Evolutionary conservation across 768 basidiomycete genomes (phyloP), one percentile per base, ranked within the genome.

Genomic region (Collybia nuda): DNA sequence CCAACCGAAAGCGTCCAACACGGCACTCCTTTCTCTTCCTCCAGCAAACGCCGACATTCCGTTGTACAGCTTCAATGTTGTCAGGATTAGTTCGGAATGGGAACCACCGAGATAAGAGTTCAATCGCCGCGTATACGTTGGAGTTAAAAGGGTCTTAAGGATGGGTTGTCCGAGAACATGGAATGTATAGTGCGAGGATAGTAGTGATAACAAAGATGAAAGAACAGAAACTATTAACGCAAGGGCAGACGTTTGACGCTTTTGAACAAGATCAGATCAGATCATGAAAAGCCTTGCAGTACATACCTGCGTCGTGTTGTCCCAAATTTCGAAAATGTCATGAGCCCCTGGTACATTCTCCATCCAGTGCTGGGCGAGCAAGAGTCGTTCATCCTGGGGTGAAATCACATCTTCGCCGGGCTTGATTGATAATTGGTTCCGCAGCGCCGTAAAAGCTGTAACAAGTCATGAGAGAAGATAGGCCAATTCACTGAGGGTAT

Each of bases 1-100:
- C 90, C 90, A 93, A 5, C 81, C 79, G 65, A 93, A 90, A 0
- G 73, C 73, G 47, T 91, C 90, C 22, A 85, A 65, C 1, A 89
- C 72, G 0, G 71, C 59, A 54, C 80, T 85, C 44, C 79, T 75
- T 54, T 91, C 88, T 19, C 76, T 67, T 15, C 88, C 87, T 19
- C 86, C 78, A 1, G 77, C 84, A 60, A 86, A 91, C 0, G 64
- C 62, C 2, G 86, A 83, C 57, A 91, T 74, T 0, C 70, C 66
- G 52, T 81, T 76, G 61, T 82, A 83, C 15, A 91, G 62, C 56
- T 84, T 86, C 50, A 93, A 65, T 0, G 85, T 79, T 0, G 79
- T 77, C 6, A 93, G 71, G 21, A 86, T 78, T 8, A 86, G 70
- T 40, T 91, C 88, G 21, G 80, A 82, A 42, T 86, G 77, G 3